A percentile compares a stretch with the other conserved stretches of the same genome.
These are phyloP conservation scores for Lophium mytilinum DNA, from an alignment of 495 filamentous ascomycete species.

Conservation along the genomic window DNA sequence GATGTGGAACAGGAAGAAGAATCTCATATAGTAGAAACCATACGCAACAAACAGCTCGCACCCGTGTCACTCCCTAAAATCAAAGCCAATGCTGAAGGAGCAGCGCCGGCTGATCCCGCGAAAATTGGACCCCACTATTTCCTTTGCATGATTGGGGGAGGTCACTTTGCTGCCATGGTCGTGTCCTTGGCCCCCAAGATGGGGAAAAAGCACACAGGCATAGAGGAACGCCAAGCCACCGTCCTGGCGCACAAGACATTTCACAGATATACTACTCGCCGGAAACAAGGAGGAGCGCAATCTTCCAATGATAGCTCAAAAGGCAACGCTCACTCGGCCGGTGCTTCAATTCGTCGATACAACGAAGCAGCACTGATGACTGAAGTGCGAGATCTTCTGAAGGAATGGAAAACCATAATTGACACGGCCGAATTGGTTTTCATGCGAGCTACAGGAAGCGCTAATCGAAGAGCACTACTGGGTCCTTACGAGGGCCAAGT, in stretches of 20 bases:
- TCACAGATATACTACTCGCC: slow-evolving; percentile 89
- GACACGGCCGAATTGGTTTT: slow-evolving; percentile 78
- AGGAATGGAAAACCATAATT: slow-evolving; percentile 75
- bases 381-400: slow-evolving; percentile 70
- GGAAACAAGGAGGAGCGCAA: slow-evolving; percentile 93
- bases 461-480: slow-evolving; percentile 78
- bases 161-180: slow-evolving; percentile 95
- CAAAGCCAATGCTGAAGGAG: slow-evolving; percentile 40
- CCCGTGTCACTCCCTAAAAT: slow-evolving; percentile 42
- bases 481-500: slow-evolving; percentile 86
- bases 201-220: slow-evolving; percentile 59
- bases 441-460: slow-evolving; percentile 77
- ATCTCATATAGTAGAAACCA: slow-evolving; percentile 50
- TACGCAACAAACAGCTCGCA: slow-evolving; percentile 67
- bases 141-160: slow-evolving; percentile 96
- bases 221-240: slow-evolving; percentile 68
- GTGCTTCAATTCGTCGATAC: slow-evolving; percentile 79
- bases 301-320: slow-evolving; percentile 87
- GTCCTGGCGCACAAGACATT: slow-evolving; percentile 96
- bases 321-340: slow-evolving; percentile 87
- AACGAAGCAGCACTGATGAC: slow-evolving; percentile 82
- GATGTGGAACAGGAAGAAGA: slow-evolving; percentile 58
- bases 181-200: slow-evolving; percentile 77
- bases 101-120: slow-evolving; percentile 40
- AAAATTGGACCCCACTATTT: slow-evolving; percentile 74